Conservation (phyloP, 768 basidiomycete species). For the Leccinum longicurvipes region DNA sequence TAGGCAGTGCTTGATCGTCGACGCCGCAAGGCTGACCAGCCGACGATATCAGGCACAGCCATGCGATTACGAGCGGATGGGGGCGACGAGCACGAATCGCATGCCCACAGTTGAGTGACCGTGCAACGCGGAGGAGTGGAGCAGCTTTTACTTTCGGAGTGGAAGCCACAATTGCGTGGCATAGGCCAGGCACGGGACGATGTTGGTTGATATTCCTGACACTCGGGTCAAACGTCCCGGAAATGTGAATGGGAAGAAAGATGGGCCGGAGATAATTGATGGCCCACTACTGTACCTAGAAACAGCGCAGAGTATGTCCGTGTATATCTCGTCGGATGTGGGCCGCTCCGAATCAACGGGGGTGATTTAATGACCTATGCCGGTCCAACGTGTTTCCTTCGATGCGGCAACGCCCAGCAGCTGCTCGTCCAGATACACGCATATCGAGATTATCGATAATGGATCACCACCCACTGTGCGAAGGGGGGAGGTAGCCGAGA, state of each 20-base stretch:
- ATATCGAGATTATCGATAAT: conserved; percentile 17
- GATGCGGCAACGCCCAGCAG: not conserved
- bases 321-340: not conserved
- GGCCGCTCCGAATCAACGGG: not conserved
- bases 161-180: not conserved
- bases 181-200: conserved; percentile 14
- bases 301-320: not conserved
- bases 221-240: not conserved
- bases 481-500: conserved; percentile 4
- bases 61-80: not conserved
- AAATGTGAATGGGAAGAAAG: not conserved
- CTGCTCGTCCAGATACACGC: not conserved
- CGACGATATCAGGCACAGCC: not conserved
- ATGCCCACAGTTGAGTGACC: not conserved
- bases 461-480: not conserved
- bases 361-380: conserved; percentile 2
- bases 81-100: not conserved
- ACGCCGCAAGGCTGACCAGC: conserved; percentile 6
- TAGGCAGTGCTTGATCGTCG: conserved; percentile 12
- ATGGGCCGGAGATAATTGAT: not conserved
- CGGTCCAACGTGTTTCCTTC: conserved; percentile 2
- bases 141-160: not conserved
- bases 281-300: not conserved
- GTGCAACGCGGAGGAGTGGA: not conserved
- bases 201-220: not conserved